Evolutionary conservation across 2,329 filamentous ascomycete species (phyloP), one percentile per base, ranked within the genome.

Genomic region (Pyrenophora teres): DNA sequence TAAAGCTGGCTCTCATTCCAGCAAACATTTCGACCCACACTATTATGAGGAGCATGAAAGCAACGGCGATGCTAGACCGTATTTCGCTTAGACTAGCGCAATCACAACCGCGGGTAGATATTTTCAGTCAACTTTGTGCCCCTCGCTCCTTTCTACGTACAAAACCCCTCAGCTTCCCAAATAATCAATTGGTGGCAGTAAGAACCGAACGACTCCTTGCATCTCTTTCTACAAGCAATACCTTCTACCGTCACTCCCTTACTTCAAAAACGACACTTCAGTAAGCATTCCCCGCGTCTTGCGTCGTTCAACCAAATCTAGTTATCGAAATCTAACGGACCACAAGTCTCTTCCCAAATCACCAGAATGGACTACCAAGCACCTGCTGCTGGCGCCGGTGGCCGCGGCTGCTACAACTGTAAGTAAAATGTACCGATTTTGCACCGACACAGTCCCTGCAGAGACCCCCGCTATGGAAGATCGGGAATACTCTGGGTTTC

Each of bases 371-470:
- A 73, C 51, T 74, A 71, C 60, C 65, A 67, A 58, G 70, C 70
- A 61, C 63, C 64, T 52, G 60, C 61, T 57, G 60, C 65, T 57
- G 68, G 63, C 52, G 68, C 65, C 54, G 70, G 71, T 52, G 67
- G 70, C 62, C 71, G 72, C 57, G 72, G 72, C 60, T 75, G 72
- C 68, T 75, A 74, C 71, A 75, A 75, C 69, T 75, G 72, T 75
- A 69, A 63, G 72, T 72, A 42, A 52, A 10, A 30, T 7, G 33
- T 31, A 27, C 9, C 13, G 18, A 18, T 27, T 16, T 31, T 32
- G 30, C 19, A 27, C 23, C 16, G 41, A 35, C 42, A 37, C 36
- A 32, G 15, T 46, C 31, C 31, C 38, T 35, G 27, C 47, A 36
- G 31, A 46, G 39, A 50, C 49, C 46, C 46, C 49, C 46, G 33